Conservation (phyloP, 2,329 filamentous ascomycete species). For the Aspergillus brasiliensis region DNA sequence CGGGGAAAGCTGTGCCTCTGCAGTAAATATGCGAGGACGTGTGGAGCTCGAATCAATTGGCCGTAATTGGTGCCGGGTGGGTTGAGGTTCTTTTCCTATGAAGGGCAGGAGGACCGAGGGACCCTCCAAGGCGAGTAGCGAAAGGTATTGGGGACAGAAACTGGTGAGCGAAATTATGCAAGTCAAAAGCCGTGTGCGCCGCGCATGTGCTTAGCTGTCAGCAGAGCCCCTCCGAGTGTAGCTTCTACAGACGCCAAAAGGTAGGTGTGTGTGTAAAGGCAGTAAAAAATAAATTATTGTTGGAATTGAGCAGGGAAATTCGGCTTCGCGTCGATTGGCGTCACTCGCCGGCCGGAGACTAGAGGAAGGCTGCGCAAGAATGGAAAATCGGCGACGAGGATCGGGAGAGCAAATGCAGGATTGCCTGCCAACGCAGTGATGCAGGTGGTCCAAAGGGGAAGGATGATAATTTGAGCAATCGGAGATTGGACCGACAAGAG, state of each 20-base stretch:
- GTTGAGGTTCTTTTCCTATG: conserved; percentile 15
- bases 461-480: conserved; percentile 30
- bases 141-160: conserved; percentile 16
- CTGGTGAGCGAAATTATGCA: conserved; percentile 24
- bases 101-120: conserved; percentile 4
- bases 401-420: conserved; percentile 34
- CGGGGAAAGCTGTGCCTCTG: conserved; percentile 38
- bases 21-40: conserved; percentile 29
- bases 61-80: conserved; percentile 19
- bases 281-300: background rate
- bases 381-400: conserved; percentile 29
- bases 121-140: conserved; percentile 12
- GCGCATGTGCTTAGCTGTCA: conserved; percentile 32
- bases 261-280: background rate
- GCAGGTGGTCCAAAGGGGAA: conserved; percentile 40
- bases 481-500: conserved; percentile 30
- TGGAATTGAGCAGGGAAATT: conserved; percentile 18
- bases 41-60: conserved; percentile 34
- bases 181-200: conserved; percentile 27
- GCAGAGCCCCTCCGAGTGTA: conserved; percentile 26
- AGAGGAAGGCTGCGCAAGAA: conserved; percentile 9
- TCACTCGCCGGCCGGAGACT: conserved; percentile 12
- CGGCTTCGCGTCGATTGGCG: conserved; percentile 17
- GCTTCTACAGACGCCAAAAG: conserved; percentile 5
- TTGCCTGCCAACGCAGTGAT: conserved; percentile 39